phyloP scores from a whole-genome alignment of 2,329 filamentous ascomycete genomes.

The Pseudogymnoascus pannorum region DNA sequence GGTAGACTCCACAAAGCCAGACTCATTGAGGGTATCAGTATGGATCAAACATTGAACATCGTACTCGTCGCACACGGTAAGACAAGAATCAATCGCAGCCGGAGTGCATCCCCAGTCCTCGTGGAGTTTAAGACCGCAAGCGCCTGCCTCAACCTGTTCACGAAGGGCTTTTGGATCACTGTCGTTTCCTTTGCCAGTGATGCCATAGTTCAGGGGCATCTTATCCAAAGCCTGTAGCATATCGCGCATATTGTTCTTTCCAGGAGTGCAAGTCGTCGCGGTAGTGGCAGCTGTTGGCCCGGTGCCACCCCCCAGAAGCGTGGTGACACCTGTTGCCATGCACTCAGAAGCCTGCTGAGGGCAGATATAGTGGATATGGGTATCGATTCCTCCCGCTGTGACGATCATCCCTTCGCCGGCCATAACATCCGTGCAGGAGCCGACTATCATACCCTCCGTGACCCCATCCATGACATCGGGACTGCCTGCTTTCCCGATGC shows the following conservation, averaged over 20 bases:
- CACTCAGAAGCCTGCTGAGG: conserved; percentile 84
- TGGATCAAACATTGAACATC: conserved; percentile 93
- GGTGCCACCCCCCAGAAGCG: conserved; percentile 82
- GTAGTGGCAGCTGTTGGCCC: conserved; percentile 88
- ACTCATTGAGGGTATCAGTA: conserved; percentile 93
- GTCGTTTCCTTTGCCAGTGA: conserved; percentile 93
- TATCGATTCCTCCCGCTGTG: conserved; percentile 83
- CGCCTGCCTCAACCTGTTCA: conserved; percentile 76
- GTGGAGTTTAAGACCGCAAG: conserved; percentile 85
- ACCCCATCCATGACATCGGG: conserved; percentile 96
- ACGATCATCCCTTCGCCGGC: conserved; percentile 86
- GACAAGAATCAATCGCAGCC: conserved; percentile 81
- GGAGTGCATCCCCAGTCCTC: conserved; percentile 95
- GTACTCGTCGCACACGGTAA: conserved; percentile 78
- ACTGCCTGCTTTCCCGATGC: conserved; percentile 90
- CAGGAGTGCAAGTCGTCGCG: conserved; percentile 89
- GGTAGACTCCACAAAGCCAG: conserved; percentile 91
- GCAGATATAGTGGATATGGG: conserved; percentile 91
- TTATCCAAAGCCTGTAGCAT: conserved; percentile 85
- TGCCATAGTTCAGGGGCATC: conserved; percentile 79
- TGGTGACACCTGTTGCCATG: conserved; percentile 79
- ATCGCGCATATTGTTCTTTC: conserved; percentile 70
- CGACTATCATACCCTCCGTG: conserved; percentile 68
- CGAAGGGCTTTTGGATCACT: conserved; percentile 60
- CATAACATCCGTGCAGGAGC: conserved; percentile 84